Evolutionary conservation across 768 basidiomycete genomes (phyloP), one percentile per base, ranked within the genome.

Genomic region (Amanita molliuscula): DNA sequence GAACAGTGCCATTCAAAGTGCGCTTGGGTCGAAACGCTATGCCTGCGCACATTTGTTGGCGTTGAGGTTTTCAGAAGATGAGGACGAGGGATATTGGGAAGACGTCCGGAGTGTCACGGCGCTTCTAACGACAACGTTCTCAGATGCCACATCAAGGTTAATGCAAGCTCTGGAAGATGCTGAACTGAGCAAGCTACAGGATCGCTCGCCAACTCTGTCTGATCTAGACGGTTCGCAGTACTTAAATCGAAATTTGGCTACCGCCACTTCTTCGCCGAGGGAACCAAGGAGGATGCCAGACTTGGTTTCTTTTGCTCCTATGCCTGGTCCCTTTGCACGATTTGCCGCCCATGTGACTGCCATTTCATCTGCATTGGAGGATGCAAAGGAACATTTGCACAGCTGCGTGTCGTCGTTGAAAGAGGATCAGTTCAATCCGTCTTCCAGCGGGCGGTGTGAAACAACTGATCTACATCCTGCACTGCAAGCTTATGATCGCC

Each of bases 31-130:
- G 15, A 86, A 82, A 55, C 77, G 88, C 11, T 89, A 86, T 58
- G 76, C 88, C 0, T 87, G 84, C 50, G 76, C 88, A 2, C 86
- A 92, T 60, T 70, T 92, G 3, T 71, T 92, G 2, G 88, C 88
- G 3, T 62, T 92, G 44, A 74, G 89, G 1, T 92, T 92, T 59
- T 59, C 55, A 37, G 81, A 82, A 41, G 79, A 78, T 43, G 84
- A 82, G 29, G 84, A 87, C 54, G 81, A 82, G 45, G 69, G 73
- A 4, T 92, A 92, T 56, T 92, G 88, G 88, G 88, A 90, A 56
- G 82, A 90, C 56, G 87, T 87, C 25, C 75, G 83, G 11, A 78
- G 81, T 23, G 78, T 92, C 44, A 82, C 89, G 72, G 71, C 70
- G 10, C 61, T 91, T 10, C 63, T 91, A 53, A 83, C 82, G 6